phyloP scores from a whole-genome alignment of 768 basidiomycete species.

The Leccinellum rugosiceps region DNA sequence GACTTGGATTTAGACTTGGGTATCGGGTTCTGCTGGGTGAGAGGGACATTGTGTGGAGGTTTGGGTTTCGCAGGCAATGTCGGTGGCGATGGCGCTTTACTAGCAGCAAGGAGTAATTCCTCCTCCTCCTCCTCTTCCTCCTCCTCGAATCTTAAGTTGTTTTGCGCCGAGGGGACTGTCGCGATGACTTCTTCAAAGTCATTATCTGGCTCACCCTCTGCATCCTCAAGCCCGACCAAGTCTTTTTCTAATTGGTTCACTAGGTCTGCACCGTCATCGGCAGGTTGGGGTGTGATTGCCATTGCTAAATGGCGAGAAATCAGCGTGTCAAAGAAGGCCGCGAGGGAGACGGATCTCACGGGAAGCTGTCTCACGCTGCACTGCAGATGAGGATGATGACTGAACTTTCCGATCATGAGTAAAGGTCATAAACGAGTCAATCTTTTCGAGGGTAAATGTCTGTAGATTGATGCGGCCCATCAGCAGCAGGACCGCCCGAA shows the following conservation, averaged over 20 bases:
- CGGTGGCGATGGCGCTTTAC: constrained; percentile 14
- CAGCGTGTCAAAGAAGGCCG: background rate
- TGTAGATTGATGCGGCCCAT: constrained; percentile 32
- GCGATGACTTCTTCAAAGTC: constrained; percentile 43
- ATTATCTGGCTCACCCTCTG: constrained; percentile 41
- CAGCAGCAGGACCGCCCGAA: background rate
- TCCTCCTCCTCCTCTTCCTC: constrained; percentile 32
- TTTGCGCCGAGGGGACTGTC: constrained; percentile 20
- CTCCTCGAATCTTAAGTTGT: constrained; percentile 32
- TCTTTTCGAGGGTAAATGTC: constrained; percentile 72
- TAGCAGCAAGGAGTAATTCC: constrained; percentile 27
- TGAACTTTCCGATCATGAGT: constrained; percentile 47
- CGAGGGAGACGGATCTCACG: constrained; percentile 14
- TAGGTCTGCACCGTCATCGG: constrained; percentile 28
- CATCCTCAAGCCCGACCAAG: constrained; percentile 31
- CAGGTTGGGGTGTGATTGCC: constrained; percentile 19
- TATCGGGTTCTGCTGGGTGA: constrained; percentile 21
- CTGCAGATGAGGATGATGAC: constrained; percentile 22
- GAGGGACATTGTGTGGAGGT: constrained; percentile 19
- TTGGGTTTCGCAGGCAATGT: constrained; percentile 35
- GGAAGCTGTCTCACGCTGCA: constrained; percentile 16
- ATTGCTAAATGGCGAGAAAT: constrained; percentile 15
- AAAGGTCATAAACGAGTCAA: constrained; percentile 63
- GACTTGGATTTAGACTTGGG: constrained; percentile 28
- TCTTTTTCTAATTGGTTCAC: constrained; percentile 29